Percentiles rank a stretch among this genome's conserved stretches.
These are phyloP conservation scores for Suillus paluster DNA, from an alignment of 768 basidiomycete species.

Conservation along the genomic window DNA sequence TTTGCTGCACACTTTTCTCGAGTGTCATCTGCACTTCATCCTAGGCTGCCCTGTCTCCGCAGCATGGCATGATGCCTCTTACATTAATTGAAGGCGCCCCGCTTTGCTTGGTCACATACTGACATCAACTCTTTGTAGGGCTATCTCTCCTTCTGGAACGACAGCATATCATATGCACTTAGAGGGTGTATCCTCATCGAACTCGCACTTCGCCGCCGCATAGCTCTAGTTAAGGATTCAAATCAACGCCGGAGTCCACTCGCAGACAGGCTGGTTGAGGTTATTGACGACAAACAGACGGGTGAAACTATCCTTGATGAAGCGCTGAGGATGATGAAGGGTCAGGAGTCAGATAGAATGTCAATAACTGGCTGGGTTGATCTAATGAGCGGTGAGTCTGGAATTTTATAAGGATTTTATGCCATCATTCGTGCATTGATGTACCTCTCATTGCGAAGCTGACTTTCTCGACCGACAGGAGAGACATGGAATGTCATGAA, in stretches of 20 bases:
- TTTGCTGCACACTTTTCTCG: conserved; percentile 13
- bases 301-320: conserved; percentile 98
- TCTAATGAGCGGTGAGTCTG: conserved; percentile 81
- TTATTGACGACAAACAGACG: conserved; percentile 89
- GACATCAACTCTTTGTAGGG: conserved; percentile 49
- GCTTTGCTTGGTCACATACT: neutral
- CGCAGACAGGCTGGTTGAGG: conserved; percentile 85
- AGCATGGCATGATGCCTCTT: conserved; percentile 9
- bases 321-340: conserved; percentile 94
- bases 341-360: conserved; percentile 56
- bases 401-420: neutral
- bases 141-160: conserved; percentile 99
- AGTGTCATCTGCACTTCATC: conserved; percentile 5
- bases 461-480: conserved; percentile 51
- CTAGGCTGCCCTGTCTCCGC: conserved; percentile 17
- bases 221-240: conserved; percentile 88
- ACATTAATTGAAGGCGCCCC: neutral
- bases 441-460: neutral
- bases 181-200: conserved; percentile 99
- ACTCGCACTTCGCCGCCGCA: conserved; percentile 91
- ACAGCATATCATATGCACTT: conserved; percentile 98
- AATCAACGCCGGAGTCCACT: conserved; percentile 72
- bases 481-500: conserved; percentile 99
- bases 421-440: neutral
- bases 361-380: conserved; percentile 94